A percentile compares a stretch with the other conserved stretches of the same genome.
Conservation (phyloP, 73 alveolate species). For the Blepharisma stoltei region DNA sequence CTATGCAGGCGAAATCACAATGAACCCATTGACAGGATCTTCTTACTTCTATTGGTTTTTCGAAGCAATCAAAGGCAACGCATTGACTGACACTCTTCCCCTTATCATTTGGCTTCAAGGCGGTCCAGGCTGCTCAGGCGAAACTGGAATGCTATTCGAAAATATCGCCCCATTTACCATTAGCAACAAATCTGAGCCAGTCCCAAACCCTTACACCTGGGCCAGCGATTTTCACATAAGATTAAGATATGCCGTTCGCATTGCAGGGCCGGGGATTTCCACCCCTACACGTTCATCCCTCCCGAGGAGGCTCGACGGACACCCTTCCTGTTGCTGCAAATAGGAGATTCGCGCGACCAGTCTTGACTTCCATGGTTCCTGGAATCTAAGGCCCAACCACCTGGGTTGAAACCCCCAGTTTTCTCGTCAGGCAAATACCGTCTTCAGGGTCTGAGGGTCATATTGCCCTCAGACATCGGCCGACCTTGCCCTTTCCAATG, state of each 20-base stretch:
- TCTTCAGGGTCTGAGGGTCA: no score
- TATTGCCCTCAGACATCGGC: no score
- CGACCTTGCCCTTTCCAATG: no score
- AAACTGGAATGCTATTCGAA: constrained; percentile 62
- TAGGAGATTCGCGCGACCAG: no score
- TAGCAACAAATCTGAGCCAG: background rate
- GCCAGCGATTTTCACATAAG: constrained; percentile 28
- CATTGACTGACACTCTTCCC: background rate
- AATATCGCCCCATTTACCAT: constrained; percentile 65
- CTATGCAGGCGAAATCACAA: constrained; percentile 26
- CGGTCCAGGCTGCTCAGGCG: constrained; percentile 87
- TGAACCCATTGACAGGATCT: constrained; percentile 27
- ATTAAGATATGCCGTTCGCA: no score
- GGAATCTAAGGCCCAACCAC: no score
- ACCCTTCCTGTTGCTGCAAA: no score
- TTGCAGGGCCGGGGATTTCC: no score
- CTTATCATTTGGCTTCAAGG: constrained; percentile 83
- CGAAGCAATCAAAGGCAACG: constrained; percentile 5
- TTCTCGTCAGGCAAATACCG: background rate
- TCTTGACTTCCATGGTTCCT: no score
- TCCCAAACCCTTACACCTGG: background rate
- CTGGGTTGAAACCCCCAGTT: no score
- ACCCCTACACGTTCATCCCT: no score
- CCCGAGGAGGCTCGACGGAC: no score
- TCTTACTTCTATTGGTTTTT: constrained; percentile 25